Percentiles rank a stretch among this genome's conserved stretches.
phyloP scores from a whole-genome alignment of 2,329 filamentous ascomycete species.

The Scytalidium lignicola region DNA sequence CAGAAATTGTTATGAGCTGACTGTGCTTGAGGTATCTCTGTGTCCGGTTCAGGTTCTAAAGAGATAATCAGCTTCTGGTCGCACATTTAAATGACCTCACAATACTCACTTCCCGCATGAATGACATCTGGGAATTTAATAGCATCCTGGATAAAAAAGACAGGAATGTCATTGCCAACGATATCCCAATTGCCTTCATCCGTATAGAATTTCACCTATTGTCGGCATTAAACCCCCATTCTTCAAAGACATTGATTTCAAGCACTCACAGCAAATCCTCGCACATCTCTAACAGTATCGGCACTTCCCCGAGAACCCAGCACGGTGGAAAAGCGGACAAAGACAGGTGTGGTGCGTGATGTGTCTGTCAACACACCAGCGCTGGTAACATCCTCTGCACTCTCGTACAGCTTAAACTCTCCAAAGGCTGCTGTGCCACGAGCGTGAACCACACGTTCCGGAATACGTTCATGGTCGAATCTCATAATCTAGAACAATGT shows the following conservation, averaged over 20 bases:
- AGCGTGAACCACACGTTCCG: slow-evolving; percentile 61
- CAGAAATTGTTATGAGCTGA: slow-evolving; percentile 71
- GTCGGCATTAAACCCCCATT: neutral
- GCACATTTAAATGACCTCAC: neutral
- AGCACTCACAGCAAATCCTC: slow-evolving; percentile 58
- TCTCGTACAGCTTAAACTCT: slow-evolving; percentile 61
- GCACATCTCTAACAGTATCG: slow-evolving; percentile 78
- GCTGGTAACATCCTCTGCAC: slow-evolving; percentile 55
- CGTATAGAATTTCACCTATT: slow-evolving; percentile 64
- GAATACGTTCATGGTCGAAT: slow-evolving; percentile 71
- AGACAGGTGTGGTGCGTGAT: slow-evolving; percentile 59
- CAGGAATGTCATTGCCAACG: slow-evolving; percentile 69
- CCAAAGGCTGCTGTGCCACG: slow-evolving; percentile 61
- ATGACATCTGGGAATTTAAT: slow-evolving; percentile 69
- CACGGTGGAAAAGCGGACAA: slow-evolving; percentile 74
- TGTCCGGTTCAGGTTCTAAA: slow-evolving; percentile 63
- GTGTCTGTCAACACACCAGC: slow-evolving; percentile 65
- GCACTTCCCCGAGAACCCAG: slow-evolving; percentile 69
- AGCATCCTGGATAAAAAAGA: slow-evolving; percentile 73
- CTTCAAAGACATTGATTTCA: neutral
- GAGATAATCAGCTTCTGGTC: neutral
- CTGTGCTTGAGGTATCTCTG: slow-evolving; percentile 67
- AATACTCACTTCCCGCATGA: slow-evolving; percentile 34
- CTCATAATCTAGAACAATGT: slow-evolving; percentile 52
- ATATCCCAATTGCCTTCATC: slow-evolving; percentile 74